A percentile compares a stretch with the other conserved stretches of the same genome.
Evolutionary conservation across 1,284 basidiomycete genomes (phyloP).

Genomic region (Phenoliferia sp.): DNA sequence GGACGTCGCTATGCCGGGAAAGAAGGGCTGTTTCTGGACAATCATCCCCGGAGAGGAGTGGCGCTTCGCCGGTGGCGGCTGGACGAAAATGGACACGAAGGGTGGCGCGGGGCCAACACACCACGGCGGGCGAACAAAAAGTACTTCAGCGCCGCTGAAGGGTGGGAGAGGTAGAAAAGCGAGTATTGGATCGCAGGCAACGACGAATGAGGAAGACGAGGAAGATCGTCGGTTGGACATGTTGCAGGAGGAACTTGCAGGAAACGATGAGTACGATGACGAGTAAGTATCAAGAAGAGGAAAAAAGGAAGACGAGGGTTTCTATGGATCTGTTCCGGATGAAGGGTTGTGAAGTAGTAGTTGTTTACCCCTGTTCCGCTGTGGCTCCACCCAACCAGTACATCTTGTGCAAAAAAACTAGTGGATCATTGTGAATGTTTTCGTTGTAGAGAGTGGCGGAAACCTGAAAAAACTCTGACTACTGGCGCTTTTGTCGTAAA

Average conservation of each 20-base stretch:
- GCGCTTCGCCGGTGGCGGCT: constrained; percentile 11
- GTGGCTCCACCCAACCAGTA: too few species aligned
- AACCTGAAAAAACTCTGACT: too few species aligned
- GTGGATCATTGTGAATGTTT: too few species aligned
- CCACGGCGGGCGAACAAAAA: not conserved
- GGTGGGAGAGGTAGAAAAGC: not conserved
- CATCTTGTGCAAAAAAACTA: too few species aligned
- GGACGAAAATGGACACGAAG: constrained; percentile 9
- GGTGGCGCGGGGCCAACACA: not conserved
- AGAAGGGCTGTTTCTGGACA: constrained; percentile 16
- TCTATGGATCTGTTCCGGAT: too few species aligned
- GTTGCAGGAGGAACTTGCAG: not conserved
- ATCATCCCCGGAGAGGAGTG: constrained; percentile 14
- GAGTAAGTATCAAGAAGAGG: too few species aligned
- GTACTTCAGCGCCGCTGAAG: not conserved
- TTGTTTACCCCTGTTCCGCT: too few species aligned
- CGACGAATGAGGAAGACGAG: not conserved
- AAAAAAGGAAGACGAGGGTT: too few species aligned
- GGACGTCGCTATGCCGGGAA: constrained; percentile 4
- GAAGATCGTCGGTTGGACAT: not conserved
- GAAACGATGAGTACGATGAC: not conserved
- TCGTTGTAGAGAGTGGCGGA: too few species aligned
- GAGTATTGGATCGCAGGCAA: not conserved
- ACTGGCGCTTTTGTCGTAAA: too few species aligned
- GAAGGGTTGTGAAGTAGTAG: too few species aligned